Conservation (phyloP, 352 stramenopile species). For the Pythium utonaiense region DNA sequence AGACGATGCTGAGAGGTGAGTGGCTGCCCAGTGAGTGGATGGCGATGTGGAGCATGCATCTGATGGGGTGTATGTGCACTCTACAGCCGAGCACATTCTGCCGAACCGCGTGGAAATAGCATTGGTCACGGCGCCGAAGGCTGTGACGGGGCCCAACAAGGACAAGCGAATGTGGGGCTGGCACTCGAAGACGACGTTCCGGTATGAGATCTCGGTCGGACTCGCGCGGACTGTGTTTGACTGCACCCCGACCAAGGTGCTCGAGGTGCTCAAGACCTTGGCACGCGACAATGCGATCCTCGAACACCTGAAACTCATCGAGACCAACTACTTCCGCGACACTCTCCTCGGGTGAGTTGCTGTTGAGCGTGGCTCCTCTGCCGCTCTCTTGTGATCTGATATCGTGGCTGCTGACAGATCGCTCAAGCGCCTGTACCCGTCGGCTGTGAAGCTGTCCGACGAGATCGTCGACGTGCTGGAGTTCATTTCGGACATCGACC, state of each 20-base stretch:
- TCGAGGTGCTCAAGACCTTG: constrained; percentile 59
- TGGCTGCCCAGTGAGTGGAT: not conserved
- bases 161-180: constrained; percentile 22
- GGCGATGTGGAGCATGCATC: not conserved
- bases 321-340: constrained; percentile 64
- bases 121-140: constrained; percentile 29
- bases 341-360: constrained; percentile 43
- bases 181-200: constrained; percentile 41
- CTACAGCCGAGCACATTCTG: constrained; percentile 56
- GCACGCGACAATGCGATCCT: constrained; percentile 41
- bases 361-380: not conserved
- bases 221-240: constrained; percentile 51
- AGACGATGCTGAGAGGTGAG: constrained; percentile 62
- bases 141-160: constrained; percentile 18
- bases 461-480: constrained; percentile 73
- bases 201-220: constrained; percentile 68
- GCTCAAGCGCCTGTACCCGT: constrained; percentile 63
- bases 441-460: constrained; percentile 47
- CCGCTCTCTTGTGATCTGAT: not conserved
- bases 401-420: constrained; percentile 15
- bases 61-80: not conserved
- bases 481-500: constrained; percentile 68
- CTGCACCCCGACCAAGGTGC: constrained; percentile 53
- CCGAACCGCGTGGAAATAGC: constrained; percentile 58
- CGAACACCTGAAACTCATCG: constrained; percentile 57